Evolutionary conservation across 2,329 filamentous ascomycete genomes (phyloP), one percentile per base, ranked within the genome.

Genomic region (Paramyrothecium roridum): DNA sequence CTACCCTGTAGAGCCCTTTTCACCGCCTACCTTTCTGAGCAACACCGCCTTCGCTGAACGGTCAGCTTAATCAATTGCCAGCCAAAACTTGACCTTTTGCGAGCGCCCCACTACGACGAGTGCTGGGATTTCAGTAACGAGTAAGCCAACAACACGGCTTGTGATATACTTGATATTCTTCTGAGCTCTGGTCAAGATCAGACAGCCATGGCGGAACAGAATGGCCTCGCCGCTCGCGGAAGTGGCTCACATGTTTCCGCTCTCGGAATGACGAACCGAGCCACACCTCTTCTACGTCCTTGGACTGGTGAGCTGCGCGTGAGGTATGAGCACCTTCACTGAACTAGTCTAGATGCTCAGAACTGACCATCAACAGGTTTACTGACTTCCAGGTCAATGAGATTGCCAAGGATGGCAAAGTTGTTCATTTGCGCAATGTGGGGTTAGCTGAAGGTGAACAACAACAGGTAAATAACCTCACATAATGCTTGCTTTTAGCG

Each of bases 311-410:
- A 75, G 52, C 64, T 74, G 66, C 70, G 73, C 54, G 68, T 72
- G 6, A 66, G 72, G 72, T 74, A 59, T 21, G 21, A 19, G 50
- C 37, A 30, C 52, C 49, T 19, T 50, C n/a, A n/a, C n/a, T n/a
- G n/a, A n/a, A n/a, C n/a, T n/a, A n/a, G 10, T 3, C 45, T 17
- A 23, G 16, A 10, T 51, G 19, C 45, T 37, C 33, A 30, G 16
- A 49, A 47, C 63, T 67, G 40, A 67, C 51, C 13, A 7, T 7
- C 8, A 17, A 8, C 51, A 85, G 91, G 61, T 97, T 93, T 71
- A 93, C 92, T 3, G 93, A 97, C 70, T 97, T 97, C 65, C 79
- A 95, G 63, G 93, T 97, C 63, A 93, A 96, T 67, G 93, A 97
- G 72, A 93, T 97, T 59, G 76, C 83, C 20, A 85, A 87, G 30